These are phyloP conservation scores for Suillus tomentosus DNA, from an alignment of 768 basidiomycete species.

Conservation along the genomic window DNA sequence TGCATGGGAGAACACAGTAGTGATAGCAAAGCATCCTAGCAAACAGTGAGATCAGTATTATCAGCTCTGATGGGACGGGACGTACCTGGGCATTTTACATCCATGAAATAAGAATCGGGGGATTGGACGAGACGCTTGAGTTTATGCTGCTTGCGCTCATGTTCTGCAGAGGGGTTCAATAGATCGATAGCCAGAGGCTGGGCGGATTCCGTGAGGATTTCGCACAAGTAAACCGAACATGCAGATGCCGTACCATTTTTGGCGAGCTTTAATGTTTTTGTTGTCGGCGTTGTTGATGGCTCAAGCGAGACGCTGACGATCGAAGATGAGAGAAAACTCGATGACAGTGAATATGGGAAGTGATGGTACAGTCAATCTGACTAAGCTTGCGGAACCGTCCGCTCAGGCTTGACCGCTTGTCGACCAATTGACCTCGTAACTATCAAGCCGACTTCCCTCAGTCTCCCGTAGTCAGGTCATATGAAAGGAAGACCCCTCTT, in stretches of 20 bases:
- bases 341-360: neutral
- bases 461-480: neutral
- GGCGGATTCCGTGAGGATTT: neutral
- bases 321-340: neutral
- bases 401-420: neutral
- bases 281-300: neutral
- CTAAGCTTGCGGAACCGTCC: constrained; percentile 5
- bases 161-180: constrained; percentile 89
- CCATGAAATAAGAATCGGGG: constrained; percentile 99
- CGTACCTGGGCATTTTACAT: constrained; percentile 97
- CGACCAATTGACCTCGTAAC: neutral
- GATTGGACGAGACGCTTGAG: constrained; percentile 98
- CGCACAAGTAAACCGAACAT: neutral
- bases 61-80: constrained; percentile 12
- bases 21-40: constrained; percentile 89
- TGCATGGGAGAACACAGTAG: constrained; percentile 98
- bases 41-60: constrained; percentile 5
- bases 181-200: constrained; percentile 97
- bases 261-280: neutral
- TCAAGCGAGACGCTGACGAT: neutral
- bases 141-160: constrained; percentile 92
- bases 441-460: neutral
- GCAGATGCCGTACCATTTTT: neutral
- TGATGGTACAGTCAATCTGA: neutral
- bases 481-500: neutral